These are phyloP conservation scores for Aethionema arabicum DNA, from an alignment of 345 rosid species.

Conservation along the genomic window DNA sequence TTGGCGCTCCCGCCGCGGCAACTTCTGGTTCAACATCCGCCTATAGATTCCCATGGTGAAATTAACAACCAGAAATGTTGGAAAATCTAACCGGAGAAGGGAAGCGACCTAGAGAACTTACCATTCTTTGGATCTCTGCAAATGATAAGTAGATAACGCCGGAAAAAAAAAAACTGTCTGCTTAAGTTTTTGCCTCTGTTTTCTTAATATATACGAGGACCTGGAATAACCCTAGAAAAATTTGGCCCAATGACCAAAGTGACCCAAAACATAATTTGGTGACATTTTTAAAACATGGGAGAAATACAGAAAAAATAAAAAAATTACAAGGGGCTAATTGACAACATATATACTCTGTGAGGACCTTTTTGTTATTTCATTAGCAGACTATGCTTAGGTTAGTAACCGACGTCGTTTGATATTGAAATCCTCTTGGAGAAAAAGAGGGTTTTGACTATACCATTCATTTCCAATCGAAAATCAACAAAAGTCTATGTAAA, in stretches of 20 bases:
- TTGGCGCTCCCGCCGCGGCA: constrained; percentile 43
- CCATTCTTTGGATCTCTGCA: constrained; percentile 23
- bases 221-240: constrained; percentile 1
- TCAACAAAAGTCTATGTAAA: not conserved
- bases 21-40: constrained; percentile 50
- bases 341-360: too few relatives aligned
- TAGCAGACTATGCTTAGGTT: too few relatives aligned
- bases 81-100: not conserved
- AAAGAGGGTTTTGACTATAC: not conserved
- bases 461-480: not conserved
- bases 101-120: not conserved
- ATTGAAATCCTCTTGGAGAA: too few relatives aligned
- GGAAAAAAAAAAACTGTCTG: constrained; percentile 3
- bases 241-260: too few relatives aligned
- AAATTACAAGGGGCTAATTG: too few relatives aligned
- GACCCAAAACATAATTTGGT: too few relatives aligned
- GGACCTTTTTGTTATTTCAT: too few relatives aligned
- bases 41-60: constrained; percentile 18
- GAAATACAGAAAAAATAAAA: too few relatives aligned
- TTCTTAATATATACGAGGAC: not conserved
- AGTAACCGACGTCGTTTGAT: too few relatives aligned
- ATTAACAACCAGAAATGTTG: not conserved
- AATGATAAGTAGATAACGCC: not conserved
- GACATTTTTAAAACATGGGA: too few relatives aligned
- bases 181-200: not conserved